These are phyloP conservation scores for Boechera stricta DNA, from an alignment of 345 rosid species.

Conservation along the genomic window DNA sequence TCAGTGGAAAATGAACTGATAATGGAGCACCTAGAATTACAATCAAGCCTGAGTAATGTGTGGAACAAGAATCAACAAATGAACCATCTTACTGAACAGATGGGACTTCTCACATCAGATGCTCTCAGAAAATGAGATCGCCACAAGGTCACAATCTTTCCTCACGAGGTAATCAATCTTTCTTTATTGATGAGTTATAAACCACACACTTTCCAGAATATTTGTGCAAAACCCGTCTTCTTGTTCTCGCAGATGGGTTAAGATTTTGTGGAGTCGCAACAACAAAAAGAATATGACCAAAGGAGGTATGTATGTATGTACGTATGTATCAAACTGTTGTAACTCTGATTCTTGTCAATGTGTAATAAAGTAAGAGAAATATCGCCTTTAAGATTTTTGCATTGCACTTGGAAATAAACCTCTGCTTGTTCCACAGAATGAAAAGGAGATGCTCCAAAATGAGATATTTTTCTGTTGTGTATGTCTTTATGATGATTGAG, in stretches of 20 bases:
- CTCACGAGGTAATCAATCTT: conserved; percentile 6
- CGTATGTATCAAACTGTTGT: conserved; percentile 17
- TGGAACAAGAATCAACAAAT: conserved; percentile 60
- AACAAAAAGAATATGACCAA: conserved; percentile 18
- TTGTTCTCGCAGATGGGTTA: conserved; percentile 40
- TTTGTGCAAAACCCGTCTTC: background rate
- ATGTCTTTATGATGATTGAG: no score
- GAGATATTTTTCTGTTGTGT: no score
- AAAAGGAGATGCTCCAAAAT: no score
- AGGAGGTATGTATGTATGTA: conserved; percentile 1
- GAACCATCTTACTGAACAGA: conserved; percentile 76
- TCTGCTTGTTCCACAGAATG: no score
- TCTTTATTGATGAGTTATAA: background rate
- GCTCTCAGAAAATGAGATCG: conserved; percentile 42
- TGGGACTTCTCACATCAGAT: conserved; percentile 71
- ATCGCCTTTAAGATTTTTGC: background rate
- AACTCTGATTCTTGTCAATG: conserved; percentile 33
- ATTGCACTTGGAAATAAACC: no score
- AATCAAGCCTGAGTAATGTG: conserved; percentile 44
- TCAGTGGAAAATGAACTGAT: conserved; percentile 50
- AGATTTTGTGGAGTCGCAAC: conserved; percentile 16
- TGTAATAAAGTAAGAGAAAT: conserved; percentile 22
- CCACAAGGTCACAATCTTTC: conserved; percentile 16
- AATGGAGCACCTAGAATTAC: conserved; percentile 43
- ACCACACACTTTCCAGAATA: background rate